phyloP scores from a whole-genome alignment of 2,329 filamentous ascomycete genomes.

The Pyrenophora seminiperda region DNA sequence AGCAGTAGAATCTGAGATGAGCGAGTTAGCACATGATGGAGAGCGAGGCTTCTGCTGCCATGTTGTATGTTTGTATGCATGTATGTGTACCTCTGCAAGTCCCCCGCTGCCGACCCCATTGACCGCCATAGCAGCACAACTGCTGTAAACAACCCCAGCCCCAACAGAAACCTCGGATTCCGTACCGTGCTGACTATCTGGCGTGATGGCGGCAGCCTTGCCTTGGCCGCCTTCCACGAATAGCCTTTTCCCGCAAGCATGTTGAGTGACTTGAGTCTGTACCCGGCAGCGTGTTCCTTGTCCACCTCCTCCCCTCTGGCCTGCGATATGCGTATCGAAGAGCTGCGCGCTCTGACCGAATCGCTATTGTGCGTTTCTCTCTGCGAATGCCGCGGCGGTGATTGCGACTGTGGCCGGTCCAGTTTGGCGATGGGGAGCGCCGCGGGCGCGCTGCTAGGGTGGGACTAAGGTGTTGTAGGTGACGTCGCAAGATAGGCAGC shows the following conservation, averaged over 20 bases:
- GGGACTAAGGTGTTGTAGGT: constrained; percentile 2
- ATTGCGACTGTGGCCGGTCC: constrained; percentile 32
- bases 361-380: constrained; percentile 35
- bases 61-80: too few relatives aligned
- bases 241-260: constrained; percentile 94
- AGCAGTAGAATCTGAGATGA: constrained; percentile 84
- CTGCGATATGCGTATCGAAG: constrained; percentile 41
- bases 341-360: constrained; percentile 38
- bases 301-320: constrained; percentile 34
- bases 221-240: constrained; percentile 87
- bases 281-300: constrained; percentile 23
- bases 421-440: constrained; percentile 31
- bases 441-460: constrained; percentile 15
- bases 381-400: constrained; percentile 37
- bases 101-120: constrained; percentile 76
- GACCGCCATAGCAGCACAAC: constrained; percentile 87
- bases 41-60: neutral
- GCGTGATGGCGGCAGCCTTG: constrained; percentile 76
- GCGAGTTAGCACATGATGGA: constrained; percentile 27
- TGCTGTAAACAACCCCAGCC: constrained; percentile 71
- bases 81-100: constrained; percentile 81
- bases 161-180: constrained; percentile 76
- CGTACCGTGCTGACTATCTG: constrained; percentile 68
- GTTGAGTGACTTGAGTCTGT: constrained; percentile 55
- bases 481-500: constrained; percentile 10